Base-by-base conservation (phyloP, 495 filamentous ascomycete species). In the Extremus antarcticus region DNA sequence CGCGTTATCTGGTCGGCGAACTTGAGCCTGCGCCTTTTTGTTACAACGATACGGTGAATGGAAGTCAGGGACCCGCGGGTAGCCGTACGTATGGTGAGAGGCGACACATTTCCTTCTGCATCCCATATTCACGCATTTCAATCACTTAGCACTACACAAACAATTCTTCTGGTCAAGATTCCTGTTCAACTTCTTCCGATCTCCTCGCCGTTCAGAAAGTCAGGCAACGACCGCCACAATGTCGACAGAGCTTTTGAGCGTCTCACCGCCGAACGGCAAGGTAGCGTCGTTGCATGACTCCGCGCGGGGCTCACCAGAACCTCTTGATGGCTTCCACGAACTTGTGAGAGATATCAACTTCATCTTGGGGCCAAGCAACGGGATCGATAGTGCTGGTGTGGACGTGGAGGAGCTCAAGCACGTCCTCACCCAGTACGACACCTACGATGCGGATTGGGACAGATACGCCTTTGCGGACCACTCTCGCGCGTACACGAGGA, bases 321-420 rank as follows among this genome's bases (percentile, higher is more conserved):
- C 41, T 21, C 25, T 43, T 2, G 35, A 59, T 43, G 20, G 51
- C 15, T 94, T 94, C 61, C 78, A 88, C n/a, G 67, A 72, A 53
- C 83, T 94, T 25, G 85, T 94, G 53, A 61, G 77, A 50, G 80
- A 84, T 38, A 80, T 95, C 54, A 87, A 81, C 57, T 68, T 70
- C 16, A 80, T 78, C 35, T 73, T 96, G 0, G 88, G 88, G 0
- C 81, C 87, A 1, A 85, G 78, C 49, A 89, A 85, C 9, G 88
- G 89, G 4, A 79, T 92, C 50, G 79, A 84, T 58, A 91, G 86
- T 32, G 81, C 78, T 23, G 87, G 90, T 65, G 79, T 94, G 52
- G 78, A 94, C 60, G 80, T 86, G 10, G 67, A 78, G 39, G 72
- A 85, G 43, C 73, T 96, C 23, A 75, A 78, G 38, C 66, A 66